These are phyloP conservation scores for Oenanthe javanica DNA, from an alignment of 140 eudicot genomes.

Conservation along the genomic window DNA sequence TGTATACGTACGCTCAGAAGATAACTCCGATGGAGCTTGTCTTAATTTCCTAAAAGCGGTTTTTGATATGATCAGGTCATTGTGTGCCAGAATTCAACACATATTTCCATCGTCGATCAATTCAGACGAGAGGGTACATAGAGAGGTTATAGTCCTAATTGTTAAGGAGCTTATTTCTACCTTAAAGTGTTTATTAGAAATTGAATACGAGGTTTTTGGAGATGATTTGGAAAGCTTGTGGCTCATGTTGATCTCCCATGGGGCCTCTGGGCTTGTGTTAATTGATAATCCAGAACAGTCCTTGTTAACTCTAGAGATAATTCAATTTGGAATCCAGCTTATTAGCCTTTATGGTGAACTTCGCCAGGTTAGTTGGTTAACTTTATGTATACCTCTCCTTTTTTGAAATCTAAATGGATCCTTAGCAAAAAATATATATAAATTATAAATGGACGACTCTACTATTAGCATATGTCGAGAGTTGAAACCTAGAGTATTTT, in stretches of 20 bases:
- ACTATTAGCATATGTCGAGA: background rate
- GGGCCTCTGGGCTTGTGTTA: conserved; percentile 38
- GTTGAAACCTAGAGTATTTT: background rate
- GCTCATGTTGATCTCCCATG: conserved; percentile 58
- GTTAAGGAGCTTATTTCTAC: conserved; percentile 53
- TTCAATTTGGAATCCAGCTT: conserved; percentile 59
- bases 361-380: conserved; percentile 71
- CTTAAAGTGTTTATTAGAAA: conserved; percentile 43
- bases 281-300: conserved; percentile 27
- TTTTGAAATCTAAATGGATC: background rate
- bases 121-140: conserved; percentile 15
- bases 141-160: conserved; percentile 30
- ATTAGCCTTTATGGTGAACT: conserved; percentile 77
- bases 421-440: background rate
- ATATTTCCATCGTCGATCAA: conserved; percentile 26
- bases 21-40: conserved; percentile 78
- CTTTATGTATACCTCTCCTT: background rate
- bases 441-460: background rate
- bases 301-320: conserved; percentile 36
- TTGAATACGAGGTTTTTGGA: conserved; percentile 79
- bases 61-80: conserved; percentile 35
- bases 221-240: conserved; percentile 74
- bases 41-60: conserved; percentile 51
- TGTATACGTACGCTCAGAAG: conserved; percentile 64
- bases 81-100: conserved; percentile 40